Conservation (phyloP, 2,329 filamentous ascomycete species). For the Annulohypoxylon truncatum region DNA sequence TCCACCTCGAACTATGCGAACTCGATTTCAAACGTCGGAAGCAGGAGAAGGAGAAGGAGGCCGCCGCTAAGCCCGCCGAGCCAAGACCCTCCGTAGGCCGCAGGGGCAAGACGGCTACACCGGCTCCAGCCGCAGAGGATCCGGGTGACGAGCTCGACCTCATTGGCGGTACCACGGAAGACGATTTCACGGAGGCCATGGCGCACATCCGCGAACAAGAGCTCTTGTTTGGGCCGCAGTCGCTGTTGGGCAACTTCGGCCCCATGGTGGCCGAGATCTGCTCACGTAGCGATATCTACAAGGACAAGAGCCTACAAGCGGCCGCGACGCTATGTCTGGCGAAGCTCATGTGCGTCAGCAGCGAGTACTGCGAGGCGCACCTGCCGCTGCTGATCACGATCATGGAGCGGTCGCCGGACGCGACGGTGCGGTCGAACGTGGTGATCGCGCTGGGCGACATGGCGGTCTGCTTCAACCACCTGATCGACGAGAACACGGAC, state of each 20-base stretch:
- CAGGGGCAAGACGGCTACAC: conserved; percentile 50
- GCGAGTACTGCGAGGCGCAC: conserved; percentile 95
- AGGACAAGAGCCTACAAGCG: conserved; percentile 89
- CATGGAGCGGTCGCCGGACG: conserved; percentile 91
- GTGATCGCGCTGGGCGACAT: conserved; percentile 98
- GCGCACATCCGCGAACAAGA: conserved; percentile 86
- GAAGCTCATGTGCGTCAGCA: conserved; percentile 98
- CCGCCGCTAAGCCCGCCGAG: conserved; percentile 56
- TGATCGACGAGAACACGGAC: conserved; percentile 99
- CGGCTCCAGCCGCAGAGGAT: conserved; percentile 62
- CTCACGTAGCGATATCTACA: conserved; percentile 91
- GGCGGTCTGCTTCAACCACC: conserved; percentile 99
- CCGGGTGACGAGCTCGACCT: conserved; percentile 92
- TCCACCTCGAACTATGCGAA: conserved; percentile 96
- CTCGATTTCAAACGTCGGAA: conserved; percentile 98
- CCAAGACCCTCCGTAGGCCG: conserved; percentile 47
- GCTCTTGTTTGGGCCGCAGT: conserved; percentile 80
- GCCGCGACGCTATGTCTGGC: conserved; percentile 94
- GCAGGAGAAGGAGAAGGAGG: conserved; percentile 82
- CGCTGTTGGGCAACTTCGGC: conserved; percentile 89
- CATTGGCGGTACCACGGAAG: conserved; percentile 95
- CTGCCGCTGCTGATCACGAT: conserved; percentile 96
- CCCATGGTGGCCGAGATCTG: conserved; percentile 94
- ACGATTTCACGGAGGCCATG: conserved; percentile 91
- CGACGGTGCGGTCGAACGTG: conserved; percentile 93